These are phyloP conservation scores for Trichophyton mentagrophytes DNA, from an alignment of 2,329 filamentous ascomycete species.

Conservation along the genomic window DNA sequence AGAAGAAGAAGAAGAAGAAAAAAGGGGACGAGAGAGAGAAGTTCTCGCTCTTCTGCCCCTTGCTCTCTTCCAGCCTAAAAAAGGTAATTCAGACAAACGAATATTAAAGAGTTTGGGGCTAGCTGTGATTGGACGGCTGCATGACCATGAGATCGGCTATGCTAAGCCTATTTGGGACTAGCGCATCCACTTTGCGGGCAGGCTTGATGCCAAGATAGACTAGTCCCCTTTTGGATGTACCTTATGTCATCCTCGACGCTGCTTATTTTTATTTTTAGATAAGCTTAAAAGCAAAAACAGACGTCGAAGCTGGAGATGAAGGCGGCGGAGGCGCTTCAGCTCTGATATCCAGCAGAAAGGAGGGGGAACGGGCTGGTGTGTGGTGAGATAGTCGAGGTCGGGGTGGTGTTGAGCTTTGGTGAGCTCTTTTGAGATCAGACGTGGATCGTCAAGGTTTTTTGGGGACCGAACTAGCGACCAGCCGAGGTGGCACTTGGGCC, in stretches of 20 bases:
- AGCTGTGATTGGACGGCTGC: slow-evolving; percentile 1
- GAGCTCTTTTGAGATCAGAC: neutral
- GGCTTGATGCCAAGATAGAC: neutral
- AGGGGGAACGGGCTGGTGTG: neutral
- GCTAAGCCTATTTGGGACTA: neutral
- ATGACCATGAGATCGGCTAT: neutral
- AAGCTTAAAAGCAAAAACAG: neutral
- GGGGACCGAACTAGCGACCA: neutral
- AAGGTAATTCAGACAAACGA: slow-evolving; percentile 3
- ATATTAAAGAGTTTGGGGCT: neutral
- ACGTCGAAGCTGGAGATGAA: neutral
- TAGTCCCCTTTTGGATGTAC: neutral
- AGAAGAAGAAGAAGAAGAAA: neutral
- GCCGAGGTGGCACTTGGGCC: neutral
- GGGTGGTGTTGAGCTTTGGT: neutral
- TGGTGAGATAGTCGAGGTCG: too few species aligned
- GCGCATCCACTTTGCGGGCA: neutral
- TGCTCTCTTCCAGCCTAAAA: neutral
- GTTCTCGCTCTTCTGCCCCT: neutral
- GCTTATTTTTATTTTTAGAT: neutral
- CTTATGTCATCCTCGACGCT: neutral
- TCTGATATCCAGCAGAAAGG: neutral
- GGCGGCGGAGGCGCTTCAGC: neutral
- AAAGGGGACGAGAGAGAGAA: neutral
- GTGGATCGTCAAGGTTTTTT: neutral